Evolutionary conservation across 805 yeast genomes (phyloP), one percentile per base, ranked within the genome.

Genomic region (Kurtzmaniella cleridarum): DNA sequence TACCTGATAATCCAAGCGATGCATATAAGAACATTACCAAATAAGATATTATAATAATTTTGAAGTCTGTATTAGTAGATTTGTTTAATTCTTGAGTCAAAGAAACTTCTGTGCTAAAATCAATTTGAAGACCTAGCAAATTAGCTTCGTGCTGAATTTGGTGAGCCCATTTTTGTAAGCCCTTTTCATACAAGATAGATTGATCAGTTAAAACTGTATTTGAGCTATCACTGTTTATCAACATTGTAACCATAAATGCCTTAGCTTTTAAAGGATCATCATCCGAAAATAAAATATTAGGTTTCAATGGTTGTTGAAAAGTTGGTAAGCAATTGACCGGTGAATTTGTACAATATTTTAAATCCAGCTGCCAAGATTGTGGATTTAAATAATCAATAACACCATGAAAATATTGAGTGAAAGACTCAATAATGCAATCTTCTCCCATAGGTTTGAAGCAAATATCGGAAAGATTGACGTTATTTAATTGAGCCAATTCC

Each of bases 281-380:
- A 23, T 63, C 67, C 4, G 62, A 55, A 59, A 91, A 86, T 3
- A 91, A 56, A 14, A 88, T 48, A 38, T 81, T 77, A 20, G 79
- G 76, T 48, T 80, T 83, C 45, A 91, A 66, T 0, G 98, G 98
- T 56, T 89, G 97, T 53, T 87, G 95, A 60, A 90, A 91, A 0
- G 81, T 62, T 0, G 98, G 98, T 30, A 91, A 64, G 55, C 98
- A 91, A 45, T 77, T 81, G 1, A 91, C 97, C 0, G 98, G 98
- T 1, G 87, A 76, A 14, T 73, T 67, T 0, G 93, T 72, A 55
- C 98, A 91, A 3, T 60, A 54, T 38, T 66, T 51, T 9, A 91
- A 54, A 38, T 73, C 64, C 2, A 53, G 45, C 30, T 66, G 54
- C 95, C 95, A 91, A 16, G 64, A 63, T 1, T 48, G 50, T 29